Evolutionary conservation across 768 basidiomycete genomes (phyloP).

Genomic region (Trametes cinnabarina): DNA sequence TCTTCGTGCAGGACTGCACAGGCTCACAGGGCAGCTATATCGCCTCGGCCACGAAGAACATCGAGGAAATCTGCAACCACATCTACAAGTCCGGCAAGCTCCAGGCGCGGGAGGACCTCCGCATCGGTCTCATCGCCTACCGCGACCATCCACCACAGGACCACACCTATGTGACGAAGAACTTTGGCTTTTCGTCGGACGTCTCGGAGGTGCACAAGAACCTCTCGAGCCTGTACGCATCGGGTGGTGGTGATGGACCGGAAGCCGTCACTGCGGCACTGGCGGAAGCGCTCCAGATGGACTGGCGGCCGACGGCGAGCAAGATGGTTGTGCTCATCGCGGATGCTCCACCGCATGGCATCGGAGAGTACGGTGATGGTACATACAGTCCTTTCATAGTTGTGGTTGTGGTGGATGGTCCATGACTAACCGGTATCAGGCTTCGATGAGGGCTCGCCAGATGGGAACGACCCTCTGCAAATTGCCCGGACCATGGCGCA

Average conservation of each 20-base stretch:
- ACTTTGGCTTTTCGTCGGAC: slow-evolving; percentile 92
- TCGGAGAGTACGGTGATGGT: slow-evolving; percentile 98
- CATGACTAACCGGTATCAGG: slow-evolving; percentile 43
- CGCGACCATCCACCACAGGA: slow-evolving; percentile 98
- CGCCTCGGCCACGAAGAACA: slow-evolving; percentile 93
- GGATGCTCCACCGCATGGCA: slow-evolving; percentile 96
- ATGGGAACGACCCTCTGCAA: slow-evolving; percentile 87
- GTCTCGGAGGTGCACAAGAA: slow-evolving; percentile 84
- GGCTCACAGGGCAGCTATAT: slow-evolving; percentile 90
- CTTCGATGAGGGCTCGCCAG: slow-evolving; percentile 91
- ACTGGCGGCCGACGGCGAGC: slow-evolving; percentile 84
- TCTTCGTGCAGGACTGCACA: slow-evolving; percentile 94
- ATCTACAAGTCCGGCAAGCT: slow-evolving; percentile 94
- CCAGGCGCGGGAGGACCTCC: slow-evolving; percentile 81
- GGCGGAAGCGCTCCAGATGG: slow-evolving; percentile 82
- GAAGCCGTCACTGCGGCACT: slow-evolving; percentile 96
- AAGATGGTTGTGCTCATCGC: slow-evolving; percentile 98
- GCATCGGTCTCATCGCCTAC: slow-evolving; percentile 92
- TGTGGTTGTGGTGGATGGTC: slow-evolving; percentile 8
- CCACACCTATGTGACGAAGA: slow-evolving; percentile 90
- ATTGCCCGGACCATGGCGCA: slow-evolving; percentile 87
- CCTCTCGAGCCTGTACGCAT: slow-evolving; percentile 81
- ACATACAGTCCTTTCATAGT: slow-evolving; percentile 24
- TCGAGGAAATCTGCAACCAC: slow-evolving; percentile 90
- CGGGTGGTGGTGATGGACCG: slow-evolving; percentile 91